Evolutionary conservation across 306 rosid genomes (phyloP).

Genomic region (Citrullus colocynthis): DNA sequence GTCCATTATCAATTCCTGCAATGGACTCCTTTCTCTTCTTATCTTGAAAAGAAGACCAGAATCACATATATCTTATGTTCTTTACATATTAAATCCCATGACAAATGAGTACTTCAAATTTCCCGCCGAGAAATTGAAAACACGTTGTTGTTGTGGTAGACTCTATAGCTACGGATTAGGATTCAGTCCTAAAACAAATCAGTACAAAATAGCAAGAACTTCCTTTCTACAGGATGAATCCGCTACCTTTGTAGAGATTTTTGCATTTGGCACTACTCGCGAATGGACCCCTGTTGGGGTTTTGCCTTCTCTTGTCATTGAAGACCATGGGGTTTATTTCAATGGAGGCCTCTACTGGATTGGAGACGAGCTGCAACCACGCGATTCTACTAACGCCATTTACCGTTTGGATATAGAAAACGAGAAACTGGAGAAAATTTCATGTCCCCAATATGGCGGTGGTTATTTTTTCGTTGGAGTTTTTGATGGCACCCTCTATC

Average conservation of each 20-base stretch:
- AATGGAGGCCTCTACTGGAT: too few relatives aligned
- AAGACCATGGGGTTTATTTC: too few relatives aligned
- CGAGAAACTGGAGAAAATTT: too few relatives aligned
- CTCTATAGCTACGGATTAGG: background rate
- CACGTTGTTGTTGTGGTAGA: background rate
- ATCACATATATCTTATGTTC: background rate
- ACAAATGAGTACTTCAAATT: background rate
- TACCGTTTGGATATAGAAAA: too few relatives aligned
- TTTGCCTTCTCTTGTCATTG: too few relatives aligned
- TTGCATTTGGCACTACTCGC: background rate
- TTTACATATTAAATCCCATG: background rate
- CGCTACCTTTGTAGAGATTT: background rate
- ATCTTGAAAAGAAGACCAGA: background rate
- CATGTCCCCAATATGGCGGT: too few relatives aligned
- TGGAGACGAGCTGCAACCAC: too few relatives aligned
- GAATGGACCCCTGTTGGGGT: background rate
- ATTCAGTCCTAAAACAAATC: background rate
- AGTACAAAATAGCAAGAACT: background rate
- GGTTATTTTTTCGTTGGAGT: background rate
- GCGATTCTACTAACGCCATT: too few relatives aligned
- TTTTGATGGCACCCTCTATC: background rate
- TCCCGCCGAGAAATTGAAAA: background rate
- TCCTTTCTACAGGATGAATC: background rate
- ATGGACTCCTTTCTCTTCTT: background rate
- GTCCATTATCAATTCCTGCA: background rate